phyloP scores from a whole-genome alignment of 805 yeast genomes.

The Candida peoriensis region DNA sequence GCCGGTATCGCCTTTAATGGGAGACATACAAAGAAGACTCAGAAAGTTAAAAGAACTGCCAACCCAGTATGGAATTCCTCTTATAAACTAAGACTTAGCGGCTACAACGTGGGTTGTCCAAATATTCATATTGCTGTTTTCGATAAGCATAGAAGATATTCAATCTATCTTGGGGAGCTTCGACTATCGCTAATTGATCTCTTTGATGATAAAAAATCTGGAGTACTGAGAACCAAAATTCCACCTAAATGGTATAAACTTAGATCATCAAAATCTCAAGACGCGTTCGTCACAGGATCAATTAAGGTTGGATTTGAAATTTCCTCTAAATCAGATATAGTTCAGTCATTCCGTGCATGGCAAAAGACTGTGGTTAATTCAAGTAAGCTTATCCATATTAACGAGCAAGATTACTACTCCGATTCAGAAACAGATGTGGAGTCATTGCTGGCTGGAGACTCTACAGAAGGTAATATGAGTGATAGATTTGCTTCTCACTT shows the following conservation, averaged over 20 bases:
- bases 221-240: constrained; percentile 7
- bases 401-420: constrained; percentile 23
- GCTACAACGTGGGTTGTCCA: constrained; percentile 9
- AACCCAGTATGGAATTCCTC: constrained; percentile 22
- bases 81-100: constrained; percentile 10
- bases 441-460: constrained; percentile 15
- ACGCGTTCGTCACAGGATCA: constrained; percentile 45
- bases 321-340: constrained; percentile 16
- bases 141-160: constrained; percentile 23
- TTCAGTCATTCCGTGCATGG: constrained; percentile 21
- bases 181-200: constrained; percentile 19
- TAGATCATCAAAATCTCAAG: constrained; percentile 33
- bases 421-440: constrained; percentile 25
- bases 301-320: constrained; percentile 39
- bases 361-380: constrained; percentile 4
- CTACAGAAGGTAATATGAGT: not conserved
- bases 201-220: constrained; percentile 9
- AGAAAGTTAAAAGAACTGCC: constrained; percentile 18
- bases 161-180: constrained; percentile 24
- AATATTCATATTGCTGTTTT: constrained; percentile 20
- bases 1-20: constrained; percentile 23
- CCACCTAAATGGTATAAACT: constrained; percentile 40
- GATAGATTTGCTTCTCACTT: too few species aligned
- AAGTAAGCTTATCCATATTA: constrained; percentile 6
- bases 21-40: constrained; percentile 15